phyloP scores from a whole-genome alignment of 352 stramenopile species.

The Blastocystis sp. region DNA sequence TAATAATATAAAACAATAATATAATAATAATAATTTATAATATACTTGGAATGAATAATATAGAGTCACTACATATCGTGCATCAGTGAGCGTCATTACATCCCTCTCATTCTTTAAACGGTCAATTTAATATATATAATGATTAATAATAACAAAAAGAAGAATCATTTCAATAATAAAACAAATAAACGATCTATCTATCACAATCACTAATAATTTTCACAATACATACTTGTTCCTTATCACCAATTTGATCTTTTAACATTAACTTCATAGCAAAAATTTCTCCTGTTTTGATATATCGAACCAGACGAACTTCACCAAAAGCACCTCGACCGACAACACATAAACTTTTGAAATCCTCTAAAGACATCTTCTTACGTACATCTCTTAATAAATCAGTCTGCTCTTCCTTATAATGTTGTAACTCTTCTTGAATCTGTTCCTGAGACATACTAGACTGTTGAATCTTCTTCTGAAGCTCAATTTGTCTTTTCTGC shows the following conservation, averaged over 20 bases:
- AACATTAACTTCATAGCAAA: slow-evolving; percentile 72
- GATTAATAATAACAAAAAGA: no score
- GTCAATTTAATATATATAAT: slow-evolving; percentile 71
- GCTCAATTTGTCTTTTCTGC: no score
- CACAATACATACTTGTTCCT: slow-evolving; percentile 52
- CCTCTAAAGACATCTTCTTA: slow-evolving; percentile 40
- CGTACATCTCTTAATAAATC: not conserved
- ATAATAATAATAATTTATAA: not conserved
- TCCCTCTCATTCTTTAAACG: slow-evolving; percentile 88
- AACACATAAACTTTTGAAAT: slow-evolving; percentile 85
- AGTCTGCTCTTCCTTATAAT: no score
- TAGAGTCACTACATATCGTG: slow-evolving; percentile 81
- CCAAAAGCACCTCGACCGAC: slow-evolving; percentile 95
- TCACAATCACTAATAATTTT: no score
- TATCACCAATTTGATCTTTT: slow-evolving; percentile 67
- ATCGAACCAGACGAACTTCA: slow-evolving; percentile 67
- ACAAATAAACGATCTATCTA: no score
- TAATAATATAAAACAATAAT: not conserved
- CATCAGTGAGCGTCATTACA: slow-evolving; percentile 79
- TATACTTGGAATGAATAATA: slow-evolving; percentile 87
- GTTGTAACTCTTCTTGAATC: no score
- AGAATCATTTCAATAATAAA: no score
- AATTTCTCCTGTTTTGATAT: slow-evolving; percentile 54
- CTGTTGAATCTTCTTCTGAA: no score
- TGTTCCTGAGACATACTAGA: no score